Base-by-base conservation (phyloP, 257 asterid species). In the Prunella vulgaris region DNA sequence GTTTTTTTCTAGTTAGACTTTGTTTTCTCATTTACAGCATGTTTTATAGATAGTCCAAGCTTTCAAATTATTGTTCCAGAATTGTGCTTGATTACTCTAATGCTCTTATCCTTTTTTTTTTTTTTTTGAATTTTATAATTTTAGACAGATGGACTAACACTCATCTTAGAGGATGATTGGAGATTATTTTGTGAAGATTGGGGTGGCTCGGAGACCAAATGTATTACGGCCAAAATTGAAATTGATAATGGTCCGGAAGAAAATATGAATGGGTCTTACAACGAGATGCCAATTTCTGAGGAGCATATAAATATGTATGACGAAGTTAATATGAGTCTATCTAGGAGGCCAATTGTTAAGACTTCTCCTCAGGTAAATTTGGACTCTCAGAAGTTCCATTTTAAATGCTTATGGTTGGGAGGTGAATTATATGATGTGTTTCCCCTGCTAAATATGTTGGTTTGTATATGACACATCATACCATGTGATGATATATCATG, bases 81-180 rank as follows among this genome's bases (percentile, higher is more conserved):
- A 20, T 57, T 52, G 58, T 69, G 52, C 70, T 73, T 71, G 40
- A 53, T 56, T 76, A 62, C 28, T 66, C 76, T 69, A 57, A 74
- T 73, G 71, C 33, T 32, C 28, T 20, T 57, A 77, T 20, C 4
- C 12, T 40, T 42, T 40, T 18, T 44, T 60, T 60, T 1, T 15
- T 32, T 60, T 9, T 17, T 49, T 71, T 40, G 22, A 21, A 7
- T 17, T 67, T 35, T 65, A 69, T 42, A 67, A 70, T 73, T 77
- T 77, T 78, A 93, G 99, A 74, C 91, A 74, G 97, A 86, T 60
- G 86, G 75, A 71, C 77, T 93, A 44, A 82, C 95, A 49, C 60
- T 93, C 52, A 73, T 93, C 69, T 32, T 82, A 40, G 96, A 84
- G 85, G 83, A 88, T 73, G 99, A 93, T 66, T 93, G 99, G 99